Percentiles rank a stretch among this genome's conserved stretches.
Evolutionary conservation across 257 asterid genomes (phyloP).

Genomic region (Solanum sparsipilum): DNA sequence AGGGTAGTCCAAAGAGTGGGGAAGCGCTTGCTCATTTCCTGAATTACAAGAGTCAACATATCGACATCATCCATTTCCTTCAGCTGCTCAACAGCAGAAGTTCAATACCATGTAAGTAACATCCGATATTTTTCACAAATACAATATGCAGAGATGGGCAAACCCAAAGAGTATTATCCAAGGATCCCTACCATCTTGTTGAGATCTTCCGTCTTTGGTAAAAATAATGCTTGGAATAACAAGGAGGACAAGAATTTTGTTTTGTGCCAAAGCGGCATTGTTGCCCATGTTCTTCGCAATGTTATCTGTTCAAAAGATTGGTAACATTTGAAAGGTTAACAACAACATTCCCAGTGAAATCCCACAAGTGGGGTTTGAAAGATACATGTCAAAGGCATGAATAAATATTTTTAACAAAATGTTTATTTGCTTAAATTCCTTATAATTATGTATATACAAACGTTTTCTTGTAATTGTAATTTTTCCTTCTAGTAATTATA

Average conservation of each 20-base stretch:
- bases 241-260: conserved; percentile 54
- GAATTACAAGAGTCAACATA: conserved; percentile 84
- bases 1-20: conserved; percentile 95
- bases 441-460: background rate
- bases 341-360: background rate
- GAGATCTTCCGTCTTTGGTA: conserved; percentile 65
- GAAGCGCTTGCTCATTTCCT: conserved; percentile 86
- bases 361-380: background rate
- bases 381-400: background rate
- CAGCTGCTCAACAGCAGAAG: conserved; percentile 49
- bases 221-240: conserved; percentile 74
- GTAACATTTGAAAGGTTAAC: background rate
- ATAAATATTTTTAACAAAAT: background rate
- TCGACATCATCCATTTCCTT: conserved; percentile 92
- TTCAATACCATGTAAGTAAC: background rate
- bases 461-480: background rate
- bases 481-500: background rate
- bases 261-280: conserved; percentile 94
- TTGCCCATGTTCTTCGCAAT: conserved; percentile 77
- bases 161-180: background rate
- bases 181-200: conserved; percentile 42
- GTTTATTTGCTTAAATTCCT: background rate
- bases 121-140: background rate
- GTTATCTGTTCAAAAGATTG: conserved; percentile 40
- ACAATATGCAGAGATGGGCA: background rate